These are phyloP conservation scores for Euphorbia lathyris DNA, from an alignment of 345 rosid genomes.

Conservation along the genomic window DNA sequence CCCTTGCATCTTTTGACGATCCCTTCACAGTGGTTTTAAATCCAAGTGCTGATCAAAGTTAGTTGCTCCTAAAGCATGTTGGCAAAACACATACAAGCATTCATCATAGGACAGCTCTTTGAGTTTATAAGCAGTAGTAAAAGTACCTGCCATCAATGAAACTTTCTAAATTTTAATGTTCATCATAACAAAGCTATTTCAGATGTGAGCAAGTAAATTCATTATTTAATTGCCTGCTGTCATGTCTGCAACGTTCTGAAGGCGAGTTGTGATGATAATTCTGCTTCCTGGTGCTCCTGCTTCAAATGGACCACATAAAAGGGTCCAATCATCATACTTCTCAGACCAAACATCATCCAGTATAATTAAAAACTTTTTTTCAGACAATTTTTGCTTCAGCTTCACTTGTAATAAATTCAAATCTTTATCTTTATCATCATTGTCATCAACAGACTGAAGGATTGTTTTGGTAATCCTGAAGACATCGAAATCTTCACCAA, in stretches of 20 bases:
- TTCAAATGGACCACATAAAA: neutral
- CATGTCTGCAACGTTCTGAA: neutral
- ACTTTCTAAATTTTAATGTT: too few relatives aligned
- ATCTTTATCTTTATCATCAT: neutral
- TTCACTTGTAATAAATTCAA: neutral
- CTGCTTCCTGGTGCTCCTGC: neutral
- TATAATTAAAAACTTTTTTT: neutral
- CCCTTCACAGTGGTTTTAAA: neutral
- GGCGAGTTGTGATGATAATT: neutral
- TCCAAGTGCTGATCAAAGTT: slow-evolving; percentile 6
- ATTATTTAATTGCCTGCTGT: neutral
- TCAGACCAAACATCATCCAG: neutral
- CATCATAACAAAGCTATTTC: neutral
- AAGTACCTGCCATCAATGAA: neutral
- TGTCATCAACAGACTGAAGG: neutral
- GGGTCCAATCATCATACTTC: neutral
- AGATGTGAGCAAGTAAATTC: neutral
- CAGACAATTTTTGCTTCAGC: neutral
- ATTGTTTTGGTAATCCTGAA: neutral
- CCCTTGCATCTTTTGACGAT: neutral
- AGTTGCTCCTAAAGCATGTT: neutral
- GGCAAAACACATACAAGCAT: neutral
- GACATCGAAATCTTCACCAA: slow-evolving; percentile 3
- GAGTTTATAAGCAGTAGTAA: neutral
- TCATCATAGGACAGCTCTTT: slow-evolving; percentile 10